phyloP scores from a whole-genome alignment of 805 yeast genomes.

The Kluyveromyces siamensis region DNA sequence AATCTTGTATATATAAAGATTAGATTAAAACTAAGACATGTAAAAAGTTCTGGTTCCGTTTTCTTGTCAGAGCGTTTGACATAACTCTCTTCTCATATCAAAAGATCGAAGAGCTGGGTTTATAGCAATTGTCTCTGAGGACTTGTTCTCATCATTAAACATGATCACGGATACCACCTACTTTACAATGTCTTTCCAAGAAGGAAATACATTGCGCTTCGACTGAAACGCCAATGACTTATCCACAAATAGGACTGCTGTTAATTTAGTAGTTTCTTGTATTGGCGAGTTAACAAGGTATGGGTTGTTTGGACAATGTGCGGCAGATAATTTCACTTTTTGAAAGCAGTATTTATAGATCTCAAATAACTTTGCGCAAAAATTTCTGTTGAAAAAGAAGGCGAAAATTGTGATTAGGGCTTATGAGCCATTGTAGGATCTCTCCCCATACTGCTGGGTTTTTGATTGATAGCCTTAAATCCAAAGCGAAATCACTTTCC shows the following conservation, averaged over 20 bases:
- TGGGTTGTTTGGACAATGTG: no score
- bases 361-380: background rate
- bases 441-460: no score
- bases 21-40: background rate
- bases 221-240: slow-evolving; percentile 2
- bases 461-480: background rate
- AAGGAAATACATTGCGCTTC: slow-evolving; percentile 2
- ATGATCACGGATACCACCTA: slow-evolving; percentile 1
- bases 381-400: no score
- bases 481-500: background rate
- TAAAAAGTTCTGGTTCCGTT: background rate
- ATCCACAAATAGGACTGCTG: no score
- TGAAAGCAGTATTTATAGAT: background rate
- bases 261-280: no score
- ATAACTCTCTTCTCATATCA: slow-evolving; percentile 25
- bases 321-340: background rate
- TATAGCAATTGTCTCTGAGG: slow-evolving; percentile 31
- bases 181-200: slow-evolving; percentile 2
- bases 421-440: no score
- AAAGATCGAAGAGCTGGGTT: slow-evolving; percentile 35
- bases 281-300: no score
- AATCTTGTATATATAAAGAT: background rate
- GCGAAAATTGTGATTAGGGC: background rate
- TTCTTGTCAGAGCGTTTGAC: slow-evolving; percentile 32
- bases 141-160: slow-evolving; percentile 32